Percentiles rank a stretch among this genome's conserved stretches.
Evolutionary conservation across 352 stramenopile genomes (phyloP).

Genomic region (Pythium scleroteichum): DNA sequence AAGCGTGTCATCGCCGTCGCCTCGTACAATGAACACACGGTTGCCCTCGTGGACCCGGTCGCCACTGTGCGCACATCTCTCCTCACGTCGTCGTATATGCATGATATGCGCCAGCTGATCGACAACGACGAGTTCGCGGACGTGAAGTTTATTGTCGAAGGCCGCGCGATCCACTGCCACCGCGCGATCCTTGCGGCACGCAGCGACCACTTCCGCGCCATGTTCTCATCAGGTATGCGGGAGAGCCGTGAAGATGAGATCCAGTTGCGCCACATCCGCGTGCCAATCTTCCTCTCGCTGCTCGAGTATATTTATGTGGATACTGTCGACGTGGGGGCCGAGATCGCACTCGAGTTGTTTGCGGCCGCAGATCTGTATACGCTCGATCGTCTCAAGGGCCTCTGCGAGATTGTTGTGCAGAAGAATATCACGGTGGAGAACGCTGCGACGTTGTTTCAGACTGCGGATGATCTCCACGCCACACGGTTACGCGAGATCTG

Average conservation of each 20-base stretch:
- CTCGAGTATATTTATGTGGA: conserved; percentile 98
- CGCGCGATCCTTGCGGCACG: conserved; percentile 92
- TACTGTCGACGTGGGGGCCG: conserved; percentile 88
- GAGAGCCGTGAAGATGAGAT: conserved; percentile 89
- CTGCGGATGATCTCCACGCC: conserved; percentile 83
- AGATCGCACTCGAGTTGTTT: conserved; percentile 95
- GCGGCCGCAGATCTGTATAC: conserved; percentile 95
- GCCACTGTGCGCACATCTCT: conserved; percentile 74
- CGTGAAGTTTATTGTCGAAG: conserved; percentile 88
- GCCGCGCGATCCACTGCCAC: conserved; percentile 80
- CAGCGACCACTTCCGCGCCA: conserved; percentile 94
- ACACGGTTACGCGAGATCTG: conserved; percentile 87
- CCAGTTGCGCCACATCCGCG: conserved; percentile 85
- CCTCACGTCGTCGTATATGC: conserved; percentile 82
- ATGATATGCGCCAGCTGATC: conserved; percentile 93
- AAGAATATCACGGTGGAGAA: conserved; percentile 90
- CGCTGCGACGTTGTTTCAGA: conserved; percentile 80
- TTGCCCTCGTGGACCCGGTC: conserved; percentile 88
- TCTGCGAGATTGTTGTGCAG: conserved; percentile 90
- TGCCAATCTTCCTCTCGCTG: conserved; percentile 93
- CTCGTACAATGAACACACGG: conserved; percentile 98
- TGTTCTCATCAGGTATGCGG: conserved; percentile 96
- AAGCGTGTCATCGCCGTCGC: conserved; percentile 95
- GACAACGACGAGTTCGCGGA: conserved; percentile 90
- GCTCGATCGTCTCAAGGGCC: conserved; percentile 91